Conservation (phyloP, 139 green algal genomes). For the Coccomyxa sp. region DNA sequence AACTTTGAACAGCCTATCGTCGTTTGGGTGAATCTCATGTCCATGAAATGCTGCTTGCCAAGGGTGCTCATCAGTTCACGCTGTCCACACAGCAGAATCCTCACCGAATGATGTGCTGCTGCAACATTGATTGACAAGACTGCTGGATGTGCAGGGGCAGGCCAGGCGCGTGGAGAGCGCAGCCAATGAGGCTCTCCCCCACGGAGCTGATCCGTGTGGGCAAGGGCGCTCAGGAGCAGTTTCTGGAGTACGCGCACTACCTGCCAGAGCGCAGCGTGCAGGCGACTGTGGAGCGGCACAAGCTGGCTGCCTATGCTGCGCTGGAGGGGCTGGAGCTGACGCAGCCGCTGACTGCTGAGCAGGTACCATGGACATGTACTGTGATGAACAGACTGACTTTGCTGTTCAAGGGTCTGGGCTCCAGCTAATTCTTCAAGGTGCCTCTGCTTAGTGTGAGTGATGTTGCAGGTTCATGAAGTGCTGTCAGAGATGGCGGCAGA, state of each 20-base stretch:
- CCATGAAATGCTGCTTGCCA: no score
- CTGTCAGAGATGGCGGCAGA: not conserved
- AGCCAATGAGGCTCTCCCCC: not conserved
- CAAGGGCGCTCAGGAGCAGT: constrained; percentile 31
- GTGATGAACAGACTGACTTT: no score
- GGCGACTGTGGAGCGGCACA: constrained; percentile 12
- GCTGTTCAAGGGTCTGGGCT: no score
- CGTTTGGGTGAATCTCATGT: no score
- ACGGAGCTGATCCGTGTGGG: not conserved
- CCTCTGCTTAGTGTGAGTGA: no score
- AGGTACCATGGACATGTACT: not conserved
- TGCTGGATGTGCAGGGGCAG: not conserved
- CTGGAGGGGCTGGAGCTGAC: constrained; percentile 19
- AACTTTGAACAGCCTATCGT: no score
- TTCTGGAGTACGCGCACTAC: constrained; percentile 44
- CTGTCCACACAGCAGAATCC: no score
- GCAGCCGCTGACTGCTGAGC: constrained; percentile 3
- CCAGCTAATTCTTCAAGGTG: no score
- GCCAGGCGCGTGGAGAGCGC: not conserved
- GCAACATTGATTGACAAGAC: no score
- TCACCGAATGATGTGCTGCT: no score
- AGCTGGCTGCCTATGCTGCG: not conserved
- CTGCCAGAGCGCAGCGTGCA: constrained; percentile 24
- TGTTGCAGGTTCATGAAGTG: not conserved
- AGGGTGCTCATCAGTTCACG: no score